These are phyloP conservation scores for Geranium rotundifolium DNA, from an alignment of 345 rosid genomes.

Conservation along the genomic window DNA sequence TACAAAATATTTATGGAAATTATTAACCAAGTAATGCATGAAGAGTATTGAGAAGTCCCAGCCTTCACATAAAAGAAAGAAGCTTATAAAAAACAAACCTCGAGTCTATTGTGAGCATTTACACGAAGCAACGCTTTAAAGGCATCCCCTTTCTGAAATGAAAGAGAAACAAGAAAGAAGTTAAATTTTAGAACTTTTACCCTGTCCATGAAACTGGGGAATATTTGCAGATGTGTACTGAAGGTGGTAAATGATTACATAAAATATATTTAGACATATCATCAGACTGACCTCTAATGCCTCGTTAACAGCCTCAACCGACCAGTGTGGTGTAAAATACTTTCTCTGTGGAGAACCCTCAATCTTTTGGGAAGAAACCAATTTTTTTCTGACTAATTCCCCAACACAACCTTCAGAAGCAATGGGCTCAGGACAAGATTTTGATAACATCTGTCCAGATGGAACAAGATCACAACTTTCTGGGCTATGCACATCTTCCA, in stretches of 20 bases:
- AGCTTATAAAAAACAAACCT: conserved; percentile 37
- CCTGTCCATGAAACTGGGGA: background rate
- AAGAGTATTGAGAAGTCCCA: background rate
- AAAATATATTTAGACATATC: background rate
- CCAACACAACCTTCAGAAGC: conserved; percentile 20
- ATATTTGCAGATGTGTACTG: too few relatives aligned
- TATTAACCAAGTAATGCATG: background rate
- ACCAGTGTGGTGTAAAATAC: conserved; percentile 45
- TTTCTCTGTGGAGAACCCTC: conserved; percentile 26
- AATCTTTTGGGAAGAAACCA: conserved; percentile 13
- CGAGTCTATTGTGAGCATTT: conserved; percentile 74
- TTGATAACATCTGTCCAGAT: conserved; percentile 20
- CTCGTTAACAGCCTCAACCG: conserved; percentile 39
- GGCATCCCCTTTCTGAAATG: conserved; percentile 59
- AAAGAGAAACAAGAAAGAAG: conserved; percentile 5
- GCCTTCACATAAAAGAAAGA: background rate
- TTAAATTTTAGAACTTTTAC: background rate
- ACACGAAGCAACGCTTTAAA: conserved; percentile 58
- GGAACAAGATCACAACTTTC: conserved; percentile 8
- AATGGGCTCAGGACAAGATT: conserved; percentile 39
- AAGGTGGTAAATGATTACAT: background rate
- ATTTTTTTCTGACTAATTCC: conserved; percentile 17
- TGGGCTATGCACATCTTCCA: conserved; percentile 3
- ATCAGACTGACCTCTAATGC: conserved; percentile 57
- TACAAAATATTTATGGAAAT: conserved; percentile 9